Evolutionary conservation across 108 stramenopile genomes (phyloP).

Genomic region (Pelagomonas calceolata): DNA sequence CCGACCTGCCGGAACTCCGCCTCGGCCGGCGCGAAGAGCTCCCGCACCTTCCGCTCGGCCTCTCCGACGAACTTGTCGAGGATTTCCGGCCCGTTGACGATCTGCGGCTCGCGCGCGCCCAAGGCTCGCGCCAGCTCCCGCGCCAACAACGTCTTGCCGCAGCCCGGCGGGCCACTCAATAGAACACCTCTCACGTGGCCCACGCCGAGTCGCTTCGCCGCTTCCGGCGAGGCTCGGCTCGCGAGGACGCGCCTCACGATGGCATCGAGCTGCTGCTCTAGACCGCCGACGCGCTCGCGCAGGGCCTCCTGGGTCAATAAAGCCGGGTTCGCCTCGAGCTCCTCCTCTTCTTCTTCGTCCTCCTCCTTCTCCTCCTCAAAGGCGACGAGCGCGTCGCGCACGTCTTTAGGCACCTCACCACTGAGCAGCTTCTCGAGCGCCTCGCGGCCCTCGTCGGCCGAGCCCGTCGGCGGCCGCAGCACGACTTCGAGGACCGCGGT

Average conservation of each 20-base stretch:
- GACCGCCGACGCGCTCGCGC: conserved; percentile 40
- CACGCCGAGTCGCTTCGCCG: conserved; percentile 67
- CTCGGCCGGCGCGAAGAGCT: conserved; percentile 86
- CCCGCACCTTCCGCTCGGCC: conserved; percentile 71
- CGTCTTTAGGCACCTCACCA: background rate
- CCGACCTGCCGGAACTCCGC: conserved; percentile 63
- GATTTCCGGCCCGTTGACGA: conserved; percentile 83
- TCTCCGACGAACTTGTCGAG: conserved; percentile 95
- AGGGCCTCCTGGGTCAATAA: background rate
- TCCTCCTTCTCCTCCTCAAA: background rate
- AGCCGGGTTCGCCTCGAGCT: background rate
- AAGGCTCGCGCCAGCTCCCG: conserved; percentile 77
- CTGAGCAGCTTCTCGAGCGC: no score
- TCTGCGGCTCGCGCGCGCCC: conserved; percentile 77
- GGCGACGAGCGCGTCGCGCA: background rate
- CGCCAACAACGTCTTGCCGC: conserved; percentile 79
- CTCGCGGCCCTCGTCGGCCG: conserved; percentile 16
- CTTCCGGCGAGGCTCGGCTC: conserved; percentile 63
- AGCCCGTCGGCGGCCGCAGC: conserved; percentile 54
- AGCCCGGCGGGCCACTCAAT: conserved; percentile 70
- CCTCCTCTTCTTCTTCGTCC: background rate
- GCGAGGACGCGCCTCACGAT: conserved; percentile 64
- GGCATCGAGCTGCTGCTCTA: conserved; percentile 49
- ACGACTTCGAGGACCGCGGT: conserved; percentile 56
- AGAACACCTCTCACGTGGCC: conserved; percentile 67